A percentile compares a stretch with the other conserved stretches of the same genome.
Conservation (phyloP, 495 filamentous ascomycete species). For the Lindgomyces ingoldianus region DNA sequence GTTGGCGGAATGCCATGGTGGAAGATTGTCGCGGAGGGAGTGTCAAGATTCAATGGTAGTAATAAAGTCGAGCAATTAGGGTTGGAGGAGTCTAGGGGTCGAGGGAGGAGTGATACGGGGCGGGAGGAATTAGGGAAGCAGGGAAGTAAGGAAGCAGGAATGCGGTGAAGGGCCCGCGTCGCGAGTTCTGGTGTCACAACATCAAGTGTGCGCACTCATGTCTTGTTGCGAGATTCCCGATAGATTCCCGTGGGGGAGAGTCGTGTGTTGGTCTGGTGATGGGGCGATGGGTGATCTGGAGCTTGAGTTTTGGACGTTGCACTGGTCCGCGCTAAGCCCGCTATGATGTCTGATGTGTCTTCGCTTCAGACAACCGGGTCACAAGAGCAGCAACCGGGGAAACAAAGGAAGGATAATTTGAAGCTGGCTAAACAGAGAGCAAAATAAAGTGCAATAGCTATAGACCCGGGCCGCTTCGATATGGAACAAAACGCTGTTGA, state of each 20-base stretch:
- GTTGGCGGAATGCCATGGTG: constrained; percentile 80
- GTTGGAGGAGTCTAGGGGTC: background rate
- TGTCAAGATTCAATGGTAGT: background rate
- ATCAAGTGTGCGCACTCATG: background rate
- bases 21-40: background rate
- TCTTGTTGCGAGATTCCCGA: background rate
- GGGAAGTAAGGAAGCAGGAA: background rate
- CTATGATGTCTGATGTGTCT: background rate
- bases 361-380: background rate
- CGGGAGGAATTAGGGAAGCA: background rate
- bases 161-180: background rate
- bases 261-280: background rate
- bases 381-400: constrained; percentile 10
- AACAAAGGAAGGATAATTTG: constrained; percentile 7
- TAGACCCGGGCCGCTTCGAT: too few species aligned
- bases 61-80: background rate
- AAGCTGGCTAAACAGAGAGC: background rate
- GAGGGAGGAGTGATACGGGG: background rate
- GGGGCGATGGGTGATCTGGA: constrained; percentile 1
- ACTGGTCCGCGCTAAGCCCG: constrained; percentile 5
- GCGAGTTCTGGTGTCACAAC: background rate
- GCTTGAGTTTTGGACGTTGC: constrained; percentile 2
- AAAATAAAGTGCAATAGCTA: background rate
- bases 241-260: constrained; percentile 4
- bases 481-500: too few species aligned